A percentile compares a stretch with the other conserved stretches of the same genome.
Conservation (phyloP, 257 asterid species). For the Plantago elongata region DNA sequence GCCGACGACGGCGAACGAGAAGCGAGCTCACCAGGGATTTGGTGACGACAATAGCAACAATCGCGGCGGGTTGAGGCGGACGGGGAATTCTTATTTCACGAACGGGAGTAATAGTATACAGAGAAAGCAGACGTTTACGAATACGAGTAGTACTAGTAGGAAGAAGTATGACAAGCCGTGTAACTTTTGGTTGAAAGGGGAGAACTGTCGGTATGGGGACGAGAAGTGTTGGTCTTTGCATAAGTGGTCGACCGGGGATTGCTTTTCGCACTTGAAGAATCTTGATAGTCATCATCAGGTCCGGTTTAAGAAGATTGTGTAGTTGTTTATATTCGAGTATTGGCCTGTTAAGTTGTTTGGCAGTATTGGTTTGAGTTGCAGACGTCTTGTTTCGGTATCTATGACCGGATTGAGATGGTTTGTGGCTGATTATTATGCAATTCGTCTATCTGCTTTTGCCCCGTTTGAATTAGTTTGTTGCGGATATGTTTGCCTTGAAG, state of each 20-base stretch:
- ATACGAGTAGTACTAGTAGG: slow-evolving; percentile 27
- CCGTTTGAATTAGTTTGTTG: too few species aligned
- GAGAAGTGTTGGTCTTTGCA: slow-evolving; percentile 68
- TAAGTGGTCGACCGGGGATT: slow-evolving; percentile 77
- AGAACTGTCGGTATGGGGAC: slow-evolving; percentile 63
- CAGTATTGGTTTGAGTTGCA: too few species aligned
- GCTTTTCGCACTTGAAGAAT: slow-evolving; percentile 59
- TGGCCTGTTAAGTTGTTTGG: slow-evolving; percentile 3
- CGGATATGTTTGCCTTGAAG: too few species aligned
- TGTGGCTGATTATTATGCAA: too few species aligned
- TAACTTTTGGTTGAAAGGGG: slow-evolving; percentile 58
- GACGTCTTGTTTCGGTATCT: too few species aligned
- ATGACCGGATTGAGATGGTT: too few species aligned
- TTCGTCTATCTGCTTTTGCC: too few species aligned
- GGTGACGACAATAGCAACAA: slow-evolving; percentile 52
- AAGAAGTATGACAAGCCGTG: slow-evolving; percentile 65
- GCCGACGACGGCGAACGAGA: slow-evolving; percentile 44
- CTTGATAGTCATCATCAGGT: slow-evolving; percentile 97
- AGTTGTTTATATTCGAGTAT: neutral
- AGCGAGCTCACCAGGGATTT: slow-evolving; percentile 67
- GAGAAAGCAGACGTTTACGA: slow-evolving; percentile 14
- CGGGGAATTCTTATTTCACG: slow-evolving; percentile 52
- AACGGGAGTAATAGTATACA: slow-evolving; percentile 53
- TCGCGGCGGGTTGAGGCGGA: slow-evolving; percentile 31
- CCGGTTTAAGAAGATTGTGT: slow-evolving; percentile 12